Percentiles rank a stretch among this genome's conserved stretches.
phyloP scores from a whole-genome alignment of 2,329 filamentous ascomycete species.

The Periconia macrospinosa region DNA sequence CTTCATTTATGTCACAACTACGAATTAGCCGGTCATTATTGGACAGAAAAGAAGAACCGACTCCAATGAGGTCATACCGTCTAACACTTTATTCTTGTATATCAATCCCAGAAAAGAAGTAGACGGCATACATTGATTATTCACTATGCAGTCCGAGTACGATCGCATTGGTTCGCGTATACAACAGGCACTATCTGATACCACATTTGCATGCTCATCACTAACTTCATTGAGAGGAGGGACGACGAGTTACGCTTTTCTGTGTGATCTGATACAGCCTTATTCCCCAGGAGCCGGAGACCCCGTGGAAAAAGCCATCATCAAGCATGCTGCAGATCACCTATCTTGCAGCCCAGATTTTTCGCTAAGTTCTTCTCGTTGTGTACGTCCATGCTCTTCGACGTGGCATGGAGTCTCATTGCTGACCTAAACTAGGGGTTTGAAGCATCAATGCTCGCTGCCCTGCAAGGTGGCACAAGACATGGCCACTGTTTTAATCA shows the following conservation, averaged over 20 bases:
- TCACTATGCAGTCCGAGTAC: background rate
- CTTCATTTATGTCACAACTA: background rate
- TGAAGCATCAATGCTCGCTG: slow-evolving; percentile 5
- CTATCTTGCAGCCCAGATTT: slow-evolving; percentile 5
- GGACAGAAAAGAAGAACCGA: too few relatives aligned
- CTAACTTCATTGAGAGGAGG: slow-evolving; percentile 3
- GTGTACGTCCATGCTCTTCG: background rate
- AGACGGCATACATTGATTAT: background rate
- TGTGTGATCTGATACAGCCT: background rate
- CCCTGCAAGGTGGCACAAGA: background rate
- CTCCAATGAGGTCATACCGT: too few relatives aligned
- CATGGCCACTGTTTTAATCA: background rate
- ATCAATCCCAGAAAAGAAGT: too few relatives aligned
- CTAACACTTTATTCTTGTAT: too few relatives aligned
- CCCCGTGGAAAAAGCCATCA: background rate
- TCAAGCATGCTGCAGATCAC: slow-evolving; percentile 5
- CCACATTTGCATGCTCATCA: slow-evolving; percentile 5
- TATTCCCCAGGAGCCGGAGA: background rate
- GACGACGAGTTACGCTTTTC: slow-evolving; percentile 11
- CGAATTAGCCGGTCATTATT: too few relatives aligned
- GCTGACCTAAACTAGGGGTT: slow-evolving; percentile 1
- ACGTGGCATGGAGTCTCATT: too few relatives aligned
- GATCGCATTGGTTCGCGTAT: background rate
- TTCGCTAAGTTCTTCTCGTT: slow-evolving; percentile 2
- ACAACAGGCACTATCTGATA: background rate